These are phyloP conservation scores for Conticribra guillardii DNA, from an alignment of 108 stramenopile genomes.

Conservation along the genomic window DNA sequence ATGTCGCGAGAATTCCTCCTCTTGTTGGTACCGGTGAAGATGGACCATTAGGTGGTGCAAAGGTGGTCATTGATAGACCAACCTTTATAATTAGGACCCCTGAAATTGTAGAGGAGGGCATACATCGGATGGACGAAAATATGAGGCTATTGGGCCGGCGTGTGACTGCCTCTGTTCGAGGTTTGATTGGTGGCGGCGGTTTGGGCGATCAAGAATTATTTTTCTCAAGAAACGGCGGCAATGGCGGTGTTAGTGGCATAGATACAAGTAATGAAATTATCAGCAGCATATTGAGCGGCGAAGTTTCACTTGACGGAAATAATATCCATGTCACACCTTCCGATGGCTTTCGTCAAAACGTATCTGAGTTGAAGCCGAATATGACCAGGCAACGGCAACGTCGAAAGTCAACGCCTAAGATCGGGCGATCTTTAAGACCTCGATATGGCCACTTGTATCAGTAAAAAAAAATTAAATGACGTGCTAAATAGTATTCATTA, in stretches of 20 bases:
- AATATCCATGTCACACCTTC: slow-evolving; percentile 21
- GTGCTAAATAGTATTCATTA: too few species aligned
- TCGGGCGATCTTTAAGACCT: slow-evolving; percentile 33
- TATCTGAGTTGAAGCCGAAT: slow-evolving; percentile 24
- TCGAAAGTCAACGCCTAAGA: slow-evolving; percentile 17
- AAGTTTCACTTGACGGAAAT: slow-evolving; percentile 7
- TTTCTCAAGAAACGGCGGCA: slow-evolving; percentile 1
- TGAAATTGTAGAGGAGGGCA: slow-evolving; percentile 23
- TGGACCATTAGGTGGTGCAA: not conserved
- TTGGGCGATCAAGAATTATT: slow-evolving; percentile 7
- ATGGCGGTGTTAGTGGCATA: slow-evolving; percentile 14
- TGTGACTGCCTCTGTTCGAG: slow-evolving; percentile 3
- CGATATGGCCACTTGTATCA: slow-evolving; percentile 42
- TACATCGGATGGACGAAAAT: slow-evolving; percentile 18
- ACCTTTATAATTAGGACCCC: slow-evolving; percentile 24
- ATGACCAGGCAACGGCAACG: slow-evolving; percentile 1
- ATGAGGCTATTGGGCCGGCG: slow-evolving; percentile 20
- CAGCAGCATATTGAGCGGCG: too few species aligned
- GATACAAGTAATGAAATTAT: slow-evolving; percentile 8
- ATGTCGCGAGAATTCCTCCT: slow-evolving; percentile 60
- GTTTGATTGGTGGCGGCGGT: slow-evolving; percentile 9
- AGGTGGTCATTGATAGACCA: slow-evolving; percentile 40
- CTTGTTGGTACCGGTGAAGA: slow-evolving; percentile 61
- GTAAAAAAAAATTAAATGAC: too few species aligned
- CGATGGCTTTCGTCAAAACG: slow-evolving; percentile 37